Base-by-base conservation (phyloP, 2,329 filamentous ascomycete species). In the Pyricularia sp. region DNA sequence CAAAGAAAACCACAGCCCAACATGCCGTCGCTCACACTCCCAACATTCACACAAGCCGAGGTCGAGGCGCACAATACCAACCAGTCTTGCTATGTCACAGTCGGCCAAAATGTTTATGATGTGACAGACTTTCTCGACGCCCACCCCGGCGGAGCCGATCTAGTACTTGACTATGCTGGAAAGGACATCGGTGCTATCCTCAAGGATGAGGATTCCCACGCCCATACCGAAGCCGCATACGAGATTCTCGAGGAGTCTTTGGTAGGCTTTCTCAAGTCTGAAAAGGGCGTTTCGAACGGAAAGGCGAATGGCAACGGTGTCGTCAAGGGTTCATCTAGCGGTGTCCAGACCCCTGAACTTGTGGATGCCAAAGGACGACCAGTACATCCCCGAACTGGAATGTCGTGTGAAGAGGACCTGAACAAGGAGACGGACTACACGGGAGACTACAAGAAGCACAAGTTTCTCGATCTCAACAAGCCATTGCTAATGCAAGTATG, bases 41-140 rank as follows among this genome's bases (percentile, higher is more conserved):
- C 93, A 65, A 93, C 88, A 31, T 88, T 97, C 73, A 88, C 90
- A 62, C 82, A 82, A 70, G 84, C 88, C 69, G 90, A 99, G 74
- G 87, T 99, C 72, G 86, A 88, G 75, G 80, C 86, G 70, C 92
- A 96, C 77, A 93, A 90, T 75, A 88, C 85, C 61, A 79, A 80
- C 62, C 85, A 91, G 73, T 96, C 91, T 62, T 97, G 93, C 81
- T 99, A 93, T 81, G 93, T 99, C 70, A 94, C 90, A 3, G 82
- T 97, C 65, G 93, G 91, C 68, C 83, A 84, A 66, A 96, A 93
- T 70, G 93, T 99, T 70, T 99, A 92, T 82, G 93, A 99, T 80
- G 84, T 99, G 68, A 97, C 94, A 66, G 86, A 90, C 65, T 99
- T 99, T 73, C 77, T 97, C 67, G 86, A 92, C 64, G 88, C 92